phyloP scores from a whole-genome alignment of 192 early-diverging fungal genomes.

The Chytriomyces sp. region DNA sequence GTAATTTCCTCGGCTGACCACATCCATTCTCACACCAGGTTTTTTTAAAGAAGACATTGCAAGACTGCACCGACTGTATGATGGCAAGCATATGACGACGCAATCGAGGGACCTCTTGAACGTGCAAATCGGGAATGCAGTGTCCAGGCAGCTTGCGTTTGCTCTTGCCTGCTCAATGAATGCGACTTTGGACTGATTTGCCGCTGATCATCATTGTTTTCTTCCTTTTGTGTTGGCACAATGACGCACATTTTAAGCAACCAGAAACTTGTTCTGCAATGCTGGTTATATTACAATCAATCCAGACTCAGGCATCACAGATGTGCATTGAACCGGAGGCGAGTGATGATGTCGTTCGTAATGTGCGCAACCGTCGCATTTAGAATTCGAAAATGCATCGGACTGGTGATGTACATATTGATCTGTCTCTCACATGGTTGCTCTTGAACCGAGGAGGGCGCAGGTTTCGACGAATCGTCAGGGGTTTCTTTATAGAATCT shows the following conservation, averaged over 20 bases:
- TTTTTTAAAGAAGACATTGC: neutral
- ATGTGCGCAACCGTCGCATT: neutral
- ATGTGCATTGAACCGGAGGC: neutral
- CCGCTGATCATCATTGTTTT: too few relatives aligned
- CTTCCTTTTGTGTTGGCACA: too few relatives aligned
- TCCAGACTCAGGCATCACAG: too few relatives aligned
- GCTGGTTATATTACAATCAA: too few relatives aligned
- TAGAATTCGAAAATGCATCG: neutral
- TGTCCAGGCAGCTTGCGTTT: slow-evolving; percentile 27
- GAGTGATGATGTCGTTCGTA: too few relatives aligned
- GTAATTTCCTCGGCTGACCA: too few relatives aligned
- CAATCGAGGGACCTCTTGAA: neutral
- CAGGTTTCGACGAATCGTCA: neutral
- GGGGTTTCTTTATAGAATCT: neutral
- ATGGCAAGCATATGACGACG: neutral
- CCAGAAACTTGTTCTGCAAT: too few relatives aligned
- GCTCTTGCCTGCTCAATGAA: slow-evolving; percentile 29
- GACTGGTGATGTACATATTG: too few relatives aligned
- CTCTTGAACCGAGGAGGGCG: neutral
- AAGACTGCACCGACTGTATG: too few relatives aligned
- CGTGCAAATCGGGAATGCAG: slow-evolving; percentile 30
- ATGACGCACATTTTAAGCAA: too few relatives aligned
- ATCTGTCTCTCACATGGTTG: neutral
- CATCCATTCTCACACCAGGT: too few relatives aligned
- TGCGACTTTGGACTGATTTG: too few relatives aligned